Evolutionary conservation across 345 rosid genomes (phyloP).

Genomic region (Theobroma cacao): DNA sequence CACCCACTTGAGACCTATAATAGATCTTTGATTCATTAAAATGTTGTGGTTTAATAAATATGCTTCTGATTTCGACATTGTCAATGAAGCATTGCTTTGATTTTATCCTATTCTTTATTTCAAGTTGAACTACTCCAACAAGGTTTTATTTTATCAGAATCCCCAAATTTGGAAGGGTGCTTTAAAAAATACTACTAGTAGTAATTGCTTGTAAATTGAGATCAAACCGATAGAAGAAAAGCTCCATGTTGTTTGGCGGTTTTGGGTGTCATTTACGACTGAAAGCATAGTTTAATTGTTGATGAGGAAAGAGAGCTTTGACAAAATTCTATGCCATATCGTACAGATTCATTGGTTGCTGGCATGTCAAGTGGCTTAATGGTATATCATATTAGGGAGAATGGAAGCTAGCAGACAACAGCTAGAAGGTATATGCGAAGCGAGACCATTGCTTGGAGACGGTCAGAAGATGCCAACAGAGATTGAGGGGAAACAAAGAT

Average conservation of each 20-base stretch:
- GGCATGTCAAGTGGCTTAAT: not conserved
- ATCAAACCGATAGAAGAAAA: not conserved
- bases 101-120: not conserved
- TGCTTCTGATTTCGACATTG: slow-evolving; percentile 10
- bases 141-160: not conserved
- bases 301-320: not conserved
- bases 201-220: not conserved
- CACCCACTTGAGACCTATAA: slow-evolving; percentile 8
- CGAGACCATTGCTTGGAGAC: slow-evolving; percentile 7
- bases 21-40: not conserved
- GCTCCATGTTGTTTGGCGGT: not conserved
- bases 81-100: not conserved
- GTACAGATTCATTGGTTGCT: not conserved
- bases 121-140: slow-evolving; percentile 1
- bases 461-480: slow-evolving; percentile 3
- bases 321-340: not conserved
- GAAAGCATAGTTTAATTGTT: not conserved
- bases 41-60: not conserved
- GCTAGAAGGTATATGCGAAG: not conserved
- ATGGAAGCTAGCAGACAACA: not conserved
- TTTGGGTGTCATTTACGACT: not conserved
- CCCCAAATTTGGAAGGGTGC: not conserved
- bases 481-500: not conserved
- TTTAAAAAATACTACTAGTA: too few species aligned
- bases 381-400: not conserved